These are phyloP conservation scores for Apiosordaria backusii DNA, from an alignment of 495 filamentous ascomycete species.

Conservation along the genomic window DNA sequence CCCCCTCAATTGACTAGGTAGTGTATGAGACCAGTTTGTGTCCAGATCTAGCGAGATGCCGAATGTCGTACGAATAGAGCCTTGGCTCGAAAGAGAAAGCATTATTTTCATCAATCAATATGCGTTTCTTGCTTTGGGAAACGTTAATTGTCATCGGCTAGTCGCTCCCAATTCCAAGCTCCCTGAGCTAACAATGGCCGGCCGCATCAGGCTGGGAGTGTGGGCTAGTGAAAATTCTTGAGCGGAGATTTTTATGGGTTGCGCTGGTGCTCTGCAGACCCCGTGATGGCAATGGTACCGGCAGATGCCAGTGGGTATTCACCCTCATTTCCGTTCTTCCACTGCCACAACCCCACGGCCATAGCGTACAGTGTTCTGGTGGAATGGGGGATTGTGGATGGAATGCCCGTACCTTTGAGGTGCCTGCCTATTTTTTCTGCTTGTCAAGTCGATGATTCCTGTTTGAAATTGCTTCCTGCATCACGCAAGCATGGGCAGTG, in stretches of 20 bases:
- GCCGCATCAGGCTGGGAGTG: background rate
- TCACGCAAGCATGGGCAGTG: too few species aligned
- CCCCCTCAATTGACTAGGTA: background rate
- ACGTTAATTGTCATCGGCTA: background rate
- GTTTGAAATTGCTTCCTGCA: background rate
- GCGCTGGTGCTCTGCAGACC: conserved; percentile 1
- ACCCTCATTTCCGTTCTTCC: conserved; percentile 6
- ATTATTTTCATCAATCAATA: background rate
- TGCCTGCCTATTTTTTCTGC: too few species aligned
- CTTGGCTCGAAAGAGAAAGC: background rate
- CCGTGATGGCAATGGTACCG: conserved; percentile 10
- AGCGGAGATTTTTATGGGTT: conserved; percentile 6
- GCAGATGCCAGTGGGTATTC: conserved; percentile 7
- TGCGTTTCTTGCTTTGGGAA: background rate
- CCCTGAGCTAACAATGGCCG: too few species aligned
- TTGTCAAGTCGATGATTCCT: background rate
- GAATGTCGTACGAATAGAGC: background rate
- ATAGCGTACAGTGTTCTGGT: background rate
- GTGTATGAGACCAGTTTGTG: background rate
- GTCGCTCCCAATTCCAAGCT: too few species aligned
- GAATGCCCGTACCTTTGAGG: background rate
- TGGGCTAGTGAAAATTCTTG: background rate
- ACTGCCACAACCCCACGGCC: background rate
- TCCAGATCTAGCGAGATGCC: background rate
- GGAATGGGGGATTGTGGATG: background rate